Evolutionary conservation across 352 stramenopile species (phyloP), one percentile per base, ranked within the genome.

Genomic region (Globisporangium sylvaticum): DNA sequence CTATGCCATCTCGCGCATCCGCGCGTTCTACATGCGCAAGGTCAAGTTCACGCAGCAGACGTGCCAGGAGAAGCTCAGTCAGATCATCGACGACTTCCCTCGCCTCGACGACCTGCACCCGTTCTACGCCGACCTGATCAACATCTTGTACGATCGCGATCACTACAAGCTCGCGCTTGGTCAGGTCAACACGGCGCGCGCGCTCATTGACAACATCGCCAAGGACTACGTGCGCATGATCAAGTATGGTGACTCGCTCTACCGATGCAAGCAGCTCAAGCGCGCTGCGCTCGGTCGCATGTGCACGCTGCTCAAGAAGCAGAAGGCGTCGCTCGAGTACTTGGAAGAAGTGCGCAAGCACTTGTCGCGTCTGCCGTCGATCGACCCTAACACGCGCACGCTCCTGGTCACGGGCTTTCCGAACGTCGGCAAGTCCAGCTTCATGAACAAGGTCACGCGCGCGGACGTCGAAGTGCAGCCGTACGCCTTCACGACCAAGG

Each of bases 371-470:
- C 84, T 99, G 65, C 98, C 98, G 55, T 98, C 97, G 12, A 97
- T 99, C 65, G 97, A 99, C 84, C 98, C 98, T 18, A 99, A 99
- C 76, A 99, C 97, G 32, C 91, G 97, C 53, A 99, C 97, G 34
- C 78, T 99, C 56, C 84, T 99, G 18, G 93, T 99, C 73, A 99
- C 95, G 66, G 98, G 98, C 50, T 99, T 97, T 75, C 98, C 98
- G 27, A 99, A 99, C 75, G 98, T 99, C n/a, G 98, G 98, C 62
- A 99, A 99, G 83, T 99, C 92, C 29, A 98, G 90, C 74, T 99
- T 99, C 80, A 99, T 99, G 97, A 99, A 99, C 90, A 99, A 99
- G 83, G 97, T 99, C 53, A 99, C 98, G 15, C 82, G 97, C 32
- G 98, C 97, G 24, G 98, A 99, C 69, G 97, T 99, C 32, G 98